phyloP scores from a whole-genome alignment of 352 stramenopile species.

The Lagenidium sp. region DNA sequence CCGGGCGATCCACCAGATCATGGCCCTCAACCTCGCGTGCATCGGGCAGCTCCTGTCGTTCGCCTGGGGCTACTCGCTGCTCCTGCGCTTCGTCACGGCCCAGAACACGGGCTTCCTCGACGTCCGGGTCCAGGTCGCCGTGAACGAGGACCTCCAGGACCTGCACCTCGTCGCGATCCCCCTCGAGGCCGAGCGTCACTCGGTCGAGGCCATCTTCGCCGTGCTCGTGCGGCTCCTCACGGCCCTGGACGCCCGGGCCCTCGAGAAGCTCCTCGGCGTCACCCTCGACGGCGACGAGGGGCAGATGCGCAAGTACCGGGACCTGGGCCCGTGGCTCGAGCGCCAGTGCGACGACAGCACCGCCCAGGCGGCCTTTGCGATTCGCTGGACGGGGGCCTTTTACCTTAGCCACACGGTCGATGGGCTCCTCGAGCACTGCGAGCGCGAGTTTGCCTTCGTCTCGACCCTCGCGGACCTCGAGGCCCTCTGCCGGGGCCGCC shows the following conservation, averaged over 20 bases:
- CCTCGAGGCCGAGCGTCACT: conserved; percentile 23
- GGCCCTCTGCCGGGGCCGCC: conserved; percentile 15
- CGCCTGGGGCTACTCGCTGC: conserved; percentile 32
- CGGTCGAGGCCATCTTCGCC: conserved; percentile 13
- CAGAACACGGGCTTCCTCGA: conserved; percentile 31
- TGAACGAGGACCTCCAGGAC: conserved; percentile 37
- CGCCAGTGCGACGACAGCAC: conserved; percentile 13
- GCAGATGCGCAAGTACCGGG: conserved; percentile 28
- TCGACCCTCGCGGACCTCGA: conserved; percentile 26
- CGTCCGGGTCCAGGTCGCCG: conserved; percentile 23
- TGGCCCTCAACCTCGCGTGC: conserved; percentile 23
- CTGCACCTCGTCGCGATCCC: conserved; percentile 31
- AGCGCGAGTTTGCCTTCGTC: conserved; percentile 28
- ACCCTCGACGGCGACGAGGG: conserved; percentile 37
- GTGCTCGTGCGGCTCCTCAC: conserved; percentile 20
- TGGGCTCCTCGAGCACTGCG: conserved; percentile 29
- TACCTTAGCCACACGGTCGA: conserved; percentile 32
- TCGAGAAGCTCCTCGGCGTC: conserved; percentile 37
- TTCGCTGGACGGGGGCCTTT: conserved; percentile 29
- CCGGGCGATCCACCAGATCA: conserved; percentile 21
- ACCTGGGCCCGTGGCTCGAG: conserved; percentile 18
- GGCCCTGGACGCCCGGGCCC: conserved; percentile 18
- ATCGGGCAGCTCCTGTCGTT: conserved; percentile 23
- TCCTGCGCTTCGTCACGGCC: conserved; percentile 25
- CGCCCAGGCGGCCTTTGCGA: conserved; percentile 25